These are phyloP conservation scores for Leonotis leonurus DNA, from an alignment of 257 asterid genomes.

Conservation along the genomic window DNA sequence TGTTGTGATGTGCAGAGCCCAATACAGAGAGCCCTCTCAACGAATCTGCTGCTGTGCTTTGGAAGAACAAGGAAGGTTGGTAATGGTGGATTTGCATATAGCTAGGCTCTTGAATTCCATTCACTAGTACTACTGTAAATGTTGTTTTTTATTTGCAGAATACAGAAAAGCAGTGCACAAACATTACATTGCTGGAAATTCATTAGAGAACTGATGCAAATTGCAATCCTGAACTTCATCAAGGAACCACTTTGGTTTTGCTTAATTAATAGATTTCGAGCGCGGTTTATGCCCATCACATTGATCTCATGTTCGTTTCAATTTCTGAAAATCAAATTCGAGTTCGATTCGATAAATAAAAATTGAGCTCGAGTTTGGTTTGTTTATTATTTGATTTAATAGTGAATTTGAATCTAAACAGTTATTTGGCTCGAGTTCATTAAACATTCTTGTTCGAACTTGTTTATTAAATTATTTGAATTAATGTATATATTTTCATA, in stretches of 20 bases:
- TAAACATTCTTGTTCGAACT: too few relatives aligned
- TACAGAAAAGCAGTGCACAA: constrained; percentile 57
- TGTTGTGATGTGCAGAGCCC: constrained; percentile 40
- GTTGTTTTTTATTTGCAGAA: constrained; percentile 31
- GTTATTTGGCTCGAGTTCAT: too few relatives aligned
- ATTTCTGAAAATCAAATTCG: too few relatives aligned
- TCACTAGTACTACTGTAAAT: neutral
- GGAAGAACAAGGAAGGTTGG: constrained; percentile 68
- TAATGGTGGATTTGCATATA: neutral
- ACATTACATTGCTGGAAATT: constrained; percentile 44
- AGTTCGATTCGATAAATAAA: too few relatives aligned
- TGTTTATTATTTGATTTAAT: too few relatives aligned
- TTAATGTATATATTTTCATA: too few relatives aligned
- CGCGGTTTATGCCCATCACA: neutral
- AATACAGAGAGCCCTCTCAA: constrained; percentile 68
- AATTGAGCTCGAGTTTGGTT: too few relatives aligned
- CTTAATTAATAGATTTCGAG: neutral
- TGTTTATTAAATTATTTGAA: too few relatives aligned
- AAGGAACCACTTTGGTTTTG: neutral
- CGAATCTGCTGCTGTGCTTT: constrained; percentile 66
- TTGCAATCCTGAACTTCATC: neutral
- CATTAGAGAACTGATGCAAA: constrained; percentile 31
- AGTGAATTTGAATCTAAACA: too few relatives aligned
- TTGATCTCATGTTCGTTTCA: too few relatives aligned
- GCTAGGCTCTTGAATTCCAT: neutral